Evolutionary conservation across 148 eudicot species (phyloP), one percentile per base, ranked within the genome.

Genomic region (Spergularia bocconei): DNA sequence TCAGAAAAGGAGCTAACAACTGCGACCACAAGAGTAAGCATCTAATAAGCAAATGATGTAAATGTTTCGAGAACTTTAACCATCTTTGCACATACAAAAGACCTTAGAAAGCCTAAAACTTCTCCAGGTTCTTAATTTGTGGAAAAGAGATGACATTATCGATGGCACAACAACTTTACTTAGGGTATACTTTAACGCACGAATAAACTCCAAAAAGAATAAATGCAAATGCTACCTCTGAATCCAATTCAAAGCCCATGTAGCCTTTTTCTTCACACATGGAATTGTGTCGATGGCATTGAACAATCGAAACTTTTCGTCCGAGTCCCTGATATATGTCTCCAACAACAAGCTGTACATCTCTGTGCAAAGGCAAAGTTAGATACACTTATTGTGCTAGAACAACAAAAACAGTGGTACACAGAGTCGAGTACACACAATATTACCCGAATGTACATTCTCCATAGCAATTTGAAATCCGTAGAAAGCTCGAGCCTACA

Each of bases 381-480:
- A 61, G 67, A 8, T 23, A 67, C 63, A n/a, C n/a, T n/a, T n/a
- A n/a, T 72, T 62, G 20, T 70, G 75, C 39, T 10, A 17, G 38
- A 62, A 63, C 36, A 73, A 59, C 71, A 47, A 39, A 48, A 56
- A 58, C 6, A 25, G 20, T 61, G 19, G 39, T 14, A 57, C 64
- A 15, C 10, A 33, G 63, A 57, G 10, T 53, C 58, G 67, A 47
- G 50, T 39, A 67, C 53, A 21, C 59, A 60, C 15, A 74, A 67
- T 11, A 56, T 53, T 83, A 86, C 97, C 97, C 71, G 95, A 92
- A 78, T 92, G 97, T 63, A 92, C 74, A 77, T 92, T 90, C 81
- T 90, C 97, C 86, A 90, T 90, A 13, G 97, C 97, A 68, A 85
- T 87, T 80, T 92, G 97, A 81, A 92, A 92, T 19, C 97, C 97